Base-by-base conservation (phyloP, 1,139 yeast genomes). In the Geotrichum bryndzae region DNA sequence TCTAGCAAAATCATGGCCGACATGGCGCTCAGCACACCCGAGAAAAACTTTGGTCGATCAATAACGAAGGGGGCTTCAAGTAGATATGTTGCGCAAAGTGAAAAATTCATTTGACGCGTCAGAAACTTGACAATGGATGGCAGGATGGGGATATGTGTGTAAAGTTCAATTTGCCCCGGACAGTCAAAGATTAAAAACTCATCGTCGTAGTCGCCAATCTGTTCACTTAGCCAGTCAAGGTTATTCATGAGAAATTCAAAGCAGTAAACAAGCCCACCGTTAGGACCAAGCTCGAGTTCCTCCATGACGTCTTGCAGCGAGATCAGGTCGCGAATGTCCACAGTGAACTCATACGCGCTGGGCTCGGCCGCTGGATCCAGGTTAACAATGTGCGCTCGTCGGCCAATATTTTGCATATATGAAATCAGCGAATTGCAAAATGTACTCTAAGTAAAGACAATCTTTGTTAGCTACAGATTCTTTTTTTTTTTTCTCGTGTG, bases 351-450 rank as follows among this genome's bases (percentile, higher is more conserved):
- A 73, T 83, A 94, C 70, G 92, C 92, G 2, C 84, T 84, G 15
- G 98, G 90, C 66, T 91, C 97, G 1, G 99, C 99, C 0, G 99
- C 99, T 8, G 99, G 99, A 75, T 94, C 99, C 58, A 95, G 78
- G 72, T 94, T 94, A 31, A 94, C 97, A 53, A 95, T 84, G 73
- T 94, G 98, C 0, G 97, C 97, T 56, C 96, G 79, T 64, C 99
- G 85, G 0, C 99, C 98, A 35, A 89, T 81, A 35, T 90, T 82
- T 74, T 90, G 96, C 86, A 95, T 89, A 73, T 94, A 89, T 1
- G 96, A 77, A 61, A 95, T 88, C 64, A 94, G 82, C 15, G 96
- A 80, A 71, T 89, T 89, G 77, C 98, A 92, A 72, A 94, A 94
- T 0, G 99, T 90, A 58, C 64, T 61, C 64, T 61, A 27, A 35